A percentile compares a stretch with the other conserved stretches of the same genome.
These are phyloP conservation scores for Mortierella hygrophila DNA, from an alignment of 192 early-diverging fungal genomes.

Conservation along the genomic window DNA sequence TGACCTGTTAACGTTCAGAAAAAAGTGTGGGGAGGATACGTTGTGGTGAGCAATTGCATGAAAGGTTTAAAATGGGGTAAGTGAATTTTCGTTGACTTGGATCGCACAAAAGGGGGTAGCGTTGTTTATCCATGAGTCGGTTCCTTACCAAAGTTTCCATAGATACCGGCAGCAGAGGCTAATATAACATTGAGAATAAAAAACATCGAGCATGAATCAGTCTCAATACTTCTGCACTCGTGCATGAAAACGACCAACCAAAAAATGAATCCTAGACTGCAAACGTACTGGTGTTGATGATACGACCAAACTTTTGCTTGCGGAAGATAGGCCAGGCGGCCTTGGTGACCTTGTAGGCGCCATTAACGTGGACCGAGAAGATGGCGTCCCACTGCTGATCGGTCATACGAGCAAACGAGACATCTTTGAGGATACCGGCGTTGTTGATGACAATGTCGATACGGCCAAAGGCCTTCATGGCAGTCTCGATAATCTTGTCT, in stretches of 20 bases:
- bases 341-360: conserved; percentile 93
- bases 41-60: not conserved
- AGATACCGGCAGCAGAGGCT: conserved; percentile 91
- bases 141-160: conserved; percentile 85
- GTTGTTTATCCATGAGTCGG: not conserved
- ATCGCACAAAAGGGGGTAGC: not conserved
- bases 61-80: conserved; percentile 5
- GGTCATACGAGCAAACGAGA: conserved; percentile 91
- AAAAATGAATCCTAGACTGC: not conserved
- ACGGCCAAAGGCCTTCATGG: conserved; percentile 85
- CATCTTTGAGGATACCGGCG: conserved; percentile 97
- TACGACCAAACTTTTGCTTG: conserved; percentile 94
- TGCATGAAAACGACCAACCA: not conserved
- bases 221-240: not conserved
- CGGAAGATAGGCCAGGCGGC: conserved; percentile 97
- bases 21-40: not conserved
- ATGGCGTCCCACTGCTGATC: conserved; percentile 97
- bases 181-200: not conserved
- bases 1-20: conserved; percentile 56
- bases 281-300: conserved; percentile 86
- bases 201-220: not conserved
- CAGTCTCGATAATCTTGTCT: conserved; percentile 92
- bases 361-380: conserved; percentile 90
- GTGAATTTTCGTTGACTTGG: conserved; percentile 58
- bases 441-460: conserved; percentile 95